Evolutionary conservation across 1,284 basidiomycete genomes (phyloP), one percentile per base, ranked within the genome.

Genomic region (Fomitiporia mediterranea): DNA sequence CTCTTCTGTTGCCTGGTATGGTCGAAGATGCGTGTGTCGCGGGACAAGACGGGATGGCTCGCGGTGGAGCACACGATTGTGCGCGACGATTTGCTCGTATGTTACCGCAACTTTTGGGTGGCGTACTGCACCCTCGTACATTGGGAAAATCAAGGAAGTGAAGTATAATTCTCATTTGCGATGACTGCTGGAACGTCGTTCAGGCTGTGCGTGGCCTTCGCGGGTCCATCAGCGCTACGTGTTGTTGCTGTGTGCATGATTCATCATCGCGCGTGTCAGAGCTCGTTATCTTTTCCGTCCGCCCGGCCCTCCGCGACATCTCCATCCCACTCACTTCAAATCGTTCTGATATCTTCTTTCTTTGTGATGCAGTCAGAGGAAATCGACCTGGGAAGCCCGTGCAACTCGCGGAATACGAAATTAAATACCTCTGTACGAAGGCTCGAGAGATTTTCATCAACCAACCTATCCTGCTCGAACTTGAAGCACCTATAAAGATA

Each of bases 401-500:
- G 49, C 91, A 95, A 69, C 79, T 96, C 56, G 89, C 92, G 72
- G 94, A 96, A 73, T 94, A 93, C 75, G 94, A 96, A 77, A 96
- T 96, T 81, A 94, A 93, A 73, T 93, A 92, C 70, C 80, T 96
- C 62, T 96, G 93, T 77, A 91, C 92, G 69, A 94, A 91, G 76
- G 93, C 94, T 60, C 81, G 94, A 65, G 93, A 96, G 73, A 95
- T 96, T 68, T 95, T 96, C 74, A 95, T 95, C 74, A 92, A 91
- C 74, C 94, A 96, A 70, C 94, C 94, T 60, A 95, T 96, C 69
- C 76, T 96, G 60, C 80, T 96, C 69, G 94, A 96, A 77, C 78
- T 96, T 65, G 93, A 96, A 71, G 93, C 93, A 57, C 93, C 93
- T 67, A 96, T 96, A 76, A 96, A 96, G 84, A 96, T 96, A 72